Evolutionary conservation across 345 rosid genomes (phyloP).

Genomic region (Syzygium aromaticum): DNA sequence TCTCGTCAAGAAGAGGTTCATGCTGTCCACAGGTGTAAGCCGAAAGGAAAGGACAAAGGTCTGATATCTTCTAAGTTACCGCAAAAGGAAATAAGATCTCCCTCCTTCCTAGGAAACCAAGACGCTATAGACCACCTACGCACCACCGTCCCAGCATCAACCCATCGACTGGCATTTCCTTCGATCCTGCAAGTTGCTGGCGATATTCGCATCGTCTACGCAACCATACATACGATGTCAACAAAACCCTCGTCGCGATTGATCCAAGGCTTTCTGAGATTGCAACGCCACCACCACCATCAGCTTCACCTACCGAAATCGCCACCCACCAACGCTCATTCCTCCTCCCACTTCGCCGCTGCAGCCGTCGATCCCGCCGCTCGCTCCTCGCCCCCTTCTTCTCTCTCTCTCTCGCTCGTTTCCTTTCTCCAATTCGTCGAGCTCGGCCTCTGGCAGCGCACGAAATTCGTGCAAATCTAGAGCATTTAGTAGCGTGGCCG

Average conservation of each 20-base stretch:
- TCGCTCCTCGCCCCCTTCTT: background rate
- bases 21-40: no score
- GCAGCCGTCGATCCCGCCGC: background rate
- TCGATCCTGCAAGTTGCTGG: background rate
- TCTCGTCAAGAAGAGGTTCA: no score
- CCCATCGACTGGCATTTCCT: background rate
- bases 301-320: background rate
- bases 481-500: background rate
- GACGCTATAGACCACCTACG: background rate
- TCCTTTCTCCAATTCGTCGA: background rate
- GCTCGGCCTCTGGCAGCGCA: background rate
- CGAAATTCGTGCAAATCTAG: background rate
- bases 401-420: background rate
- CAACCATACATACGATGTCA: background rate
- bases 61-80: no score
- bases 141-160: background rate
- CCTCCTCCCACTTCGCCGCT: background rate
- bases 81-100: no score
- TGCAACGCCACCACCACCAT: background rate
- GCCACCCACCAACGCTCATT: background rate
- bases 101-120: no score
- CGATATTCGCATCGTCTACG: background rate
- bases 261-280: constrained; percentile 3
- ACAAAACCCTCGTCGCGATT: constrained; percentile 5
- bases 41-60: no score